Conservation (phyloP, 495 filamentous ascomycete genomes). For the Aspergillus taichungensis region DNA sequence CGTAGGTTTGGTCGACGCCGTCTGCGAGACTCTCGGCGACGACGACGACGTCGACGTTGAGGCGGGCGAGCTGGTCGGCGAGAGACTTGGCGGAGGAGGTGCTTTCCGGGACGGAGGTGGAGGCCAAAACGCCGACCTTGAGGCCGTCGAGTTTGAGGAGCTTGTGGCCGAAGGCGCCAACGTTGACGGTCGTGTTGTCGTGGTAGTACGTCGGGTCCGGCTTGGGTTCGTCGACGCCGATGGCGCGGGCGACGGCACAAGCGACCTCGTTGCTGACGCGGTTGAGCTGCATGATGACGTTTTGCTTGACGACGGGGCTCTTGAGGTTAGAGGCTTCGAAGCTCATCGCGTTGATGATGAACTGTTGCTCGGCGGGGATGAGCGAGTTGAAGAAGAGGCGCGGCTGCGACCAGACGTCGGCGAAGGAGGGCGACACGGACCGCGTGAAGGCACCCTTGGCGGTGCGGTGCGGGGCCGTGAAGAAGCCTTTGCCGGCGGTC, state of each 20-base stretch:
- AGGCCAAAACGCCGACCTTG: constrained; percentile 59
- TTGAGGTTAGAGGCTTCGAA: constrained; percentile 59
- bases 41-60: constrained; percentile 48
- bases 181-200: constrained; percentile 53
- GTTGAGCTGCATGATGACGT: constrained; percentile 65
- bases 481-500: constrained; percentile 62
- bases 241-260: constrained; percentile 51
- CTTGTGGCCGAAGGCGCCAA: constrained; percentile 51
- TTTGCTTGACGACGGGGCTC: constrained; percentile 43
- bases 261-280: constrained; percentile 61
- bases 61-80: constrained; percentile 30
- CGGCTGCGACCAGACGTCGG: constrained; percentile 69
- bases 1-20: constrained; percentile 62
- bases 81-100: constrained; percentile 43
- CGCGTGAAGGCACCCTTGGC: constrained; percentile 49
- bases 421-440: constrained; percentile 53
- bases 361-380: constrained; percentile 59
- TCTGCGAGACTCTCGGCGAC: constrained; percentile 51
- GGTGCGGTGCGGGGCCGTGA: constrained; percentile 54
- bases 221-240: constrained; percentile 47
- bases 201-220: constrained; percentile 62
- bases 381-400: constrained; percentile 75
- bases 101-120: constrained; percentile 24
- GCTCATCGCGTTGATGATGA: constrained; percentile 68
- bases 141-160: constrained; percentile 54